Evolutionary conservation across 2,329 filamentous ascomycete genomes (phyloP), one percentile per base, ranked within the genome.

Genomic region (Ophiocordyceps australis): DNA sequence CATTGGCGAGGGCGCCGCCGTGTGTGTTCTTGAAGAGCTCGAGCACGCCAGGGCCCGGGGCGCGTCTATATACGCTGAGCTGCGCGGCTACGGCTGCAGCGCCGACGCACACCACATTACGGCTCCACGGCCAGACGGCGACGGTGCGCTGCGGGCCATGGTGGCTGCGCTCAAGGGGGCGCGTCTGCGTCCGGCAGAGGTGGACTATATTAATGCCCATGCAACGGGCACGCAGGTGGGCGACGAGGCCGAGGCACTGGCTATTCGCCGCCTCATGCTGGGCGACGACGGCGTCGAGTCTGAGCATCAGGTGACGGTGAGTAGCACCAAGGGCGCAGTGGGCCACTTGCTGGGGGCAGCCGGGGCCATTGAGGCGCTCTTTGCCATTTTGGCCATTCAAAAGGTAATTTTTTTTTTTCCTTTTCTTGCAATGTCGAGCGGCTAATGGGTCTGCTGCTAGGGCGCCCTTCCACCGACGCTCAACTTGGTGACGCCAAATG

Each of bases 201-300:
- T 98, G 5, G 80, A 85, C 46, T 98, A 98, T 46, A 67, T 98
- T 43, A 98, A 95, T 42, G 89, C 89, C 2, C 89, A 98, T 45
- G 89, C 86, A 1, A 98, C 89, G 2, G 80, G 79, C 14, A 98
- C 86, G 0, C 49, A 62, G 6, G 62, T 95, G 3, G 89, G 89
- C 1, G 89, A 98, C 52, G 65, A 68, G 14, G 86, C 89, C 2
- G 89, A 98, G 52, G 86, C 86, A 26, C 55, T 60, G 7, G 89
- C 89, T 0, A 86, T 95, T 38, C 74, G 72, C 32, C 54, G 66
- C 1, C 50, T 98, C 20, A 72, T 95, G 53, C 56, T 82, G 8
- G 79, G 78, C 0, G 64, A 73, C 14, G 65, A 77, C 12, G 82
- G 81, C 1, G 63, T 73, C 28, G 38, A 50, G 1, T 56, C 54